Percentiles rank a stretch among this genome's conserved stretches.
Evolutionary conservation across 1,284 basidiomycete species (phyloP).

Genomic region (Puccinia polysora): DNA sequence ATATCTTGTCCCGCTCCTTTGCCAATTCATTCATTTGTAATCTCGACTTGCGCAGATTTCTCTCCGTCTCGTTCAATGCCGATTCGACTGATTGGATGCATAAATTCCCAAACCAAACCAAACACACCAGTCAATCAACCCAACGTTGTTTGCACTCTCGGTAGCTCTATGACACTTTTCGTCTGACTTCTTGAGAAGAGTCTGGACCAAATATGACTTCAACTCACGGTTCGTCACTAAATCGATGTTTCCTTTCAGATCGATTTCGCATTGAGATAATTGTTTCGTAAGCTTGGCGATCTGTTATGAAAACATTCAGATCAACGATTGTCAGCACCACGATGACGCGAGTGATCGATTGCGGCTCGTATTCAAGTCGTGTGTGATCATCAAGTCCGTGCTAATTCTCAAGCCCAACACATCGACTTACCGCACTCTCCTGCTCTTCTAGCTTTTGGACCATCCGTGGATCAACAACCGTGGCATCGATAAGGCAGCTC

Average conservation of each 20-base stretch:
- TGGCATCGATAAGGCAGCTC: slow-evolving; percentile 47
- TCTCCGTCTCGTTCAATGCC: slow-evolving; percentile 78
- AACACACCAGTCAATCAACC: slow-evolving; percentile 62
- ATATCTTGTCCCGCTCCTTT: slow-evolving; percentile 85
- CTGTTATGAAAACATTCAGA: slow-evolving; percentile 50
- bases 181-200: no score
- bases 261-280: no score
- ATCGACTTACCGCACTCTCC: slow-evolving; percentile 62
- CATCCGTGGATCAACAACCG: no score
- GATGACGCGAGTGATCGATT: not conserved
- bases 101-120: slow-evolving; percentile 49
- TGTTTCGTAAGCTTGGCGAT: slow-evolving; percentile 85
- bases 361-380: no score
- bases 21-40: no score
- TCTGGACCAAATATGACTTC: no score
- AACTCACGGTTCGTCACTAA: no score
- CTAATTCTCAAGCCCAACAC: no score
- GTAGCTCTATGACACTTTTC: slow-evolving; percentile 88
- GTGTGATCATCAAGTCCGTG: no score
- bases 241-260: no score
- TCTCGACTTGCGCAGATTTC: slow-evolving; percentile 81
- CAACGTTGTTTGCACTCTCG: no score
- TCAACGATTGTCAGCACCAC: not conserved
- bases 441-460: slow-evolving; percentile 72
- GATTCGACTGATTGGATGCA: slow-evolving; percentile 73